phyloP scores from a whole-genome alignment of 2,329 filamentous ascomycete species.

The Ramularia collo-cygni region DNA sequence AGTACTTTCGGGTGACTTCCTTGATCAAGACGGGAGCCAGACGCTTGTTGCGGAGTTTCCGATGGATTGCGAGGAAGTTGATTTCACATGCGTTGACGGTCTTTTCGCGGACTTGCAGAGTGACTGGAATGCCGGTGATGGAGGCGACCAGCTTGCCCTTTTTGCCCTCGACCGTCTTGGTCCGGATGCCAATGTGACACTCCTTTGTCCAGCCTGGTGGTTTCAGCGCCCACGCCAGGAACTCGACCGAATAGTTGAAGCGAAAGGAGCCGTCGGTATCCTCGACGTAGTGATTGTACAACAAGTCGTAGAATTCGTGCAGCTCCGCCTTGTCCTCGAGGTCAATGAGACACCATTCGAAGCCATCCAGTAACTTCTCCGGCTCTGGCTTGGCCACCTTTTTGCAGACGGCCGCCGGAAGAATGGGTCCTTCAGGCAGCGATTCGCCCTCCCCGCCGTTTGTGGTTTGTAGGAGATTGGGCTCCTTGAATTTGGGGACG shows the following conservation, averaged over 20 bases:
- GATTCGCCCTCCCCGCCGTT: conserved; percentile 44
- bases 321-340: conserved; percentile 68
- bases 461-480: conserved; percentile 29
- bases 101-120: conserved; percentile 71
- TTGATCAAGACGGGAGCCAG: conserved; percentile 93
- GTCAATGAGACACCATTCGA: conserved; percentile 92
- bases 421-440: conserved; percentile 74
- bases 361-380: conserved; percentile 67
- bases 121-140: conserved; percentile 86
- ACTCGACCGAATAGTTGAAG: conserved; percentile 87
- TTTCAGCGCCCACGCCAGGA: conserved; percentile 91
- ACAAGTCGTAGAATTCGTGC: conserved; percentile 82
- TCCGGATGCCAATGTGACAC: conserved; percentile 93
- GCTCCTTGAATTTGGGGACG: conserved; percentile 68
- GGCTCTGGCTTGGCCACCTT: conserved; percentile 47
- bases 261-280: conserved; percentile 96
- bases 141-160: conserved; percentile 88
- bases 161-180: conserved; percentile 46
- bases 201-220: conserved; percentile 88
- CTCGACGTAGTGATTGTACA: conserved; percentile 94
- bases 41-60: conserved; percentile 90
- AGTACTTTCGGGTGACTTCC: conserved; percentile 89
- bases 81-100: conserved; percentile 78
- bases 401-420: conserved; percentile 69
- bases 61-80: conserved; percentile 97